Conservation (phyloP, 1,284 basidiomycete species). For the Kwoniella shivajii region DNA sequence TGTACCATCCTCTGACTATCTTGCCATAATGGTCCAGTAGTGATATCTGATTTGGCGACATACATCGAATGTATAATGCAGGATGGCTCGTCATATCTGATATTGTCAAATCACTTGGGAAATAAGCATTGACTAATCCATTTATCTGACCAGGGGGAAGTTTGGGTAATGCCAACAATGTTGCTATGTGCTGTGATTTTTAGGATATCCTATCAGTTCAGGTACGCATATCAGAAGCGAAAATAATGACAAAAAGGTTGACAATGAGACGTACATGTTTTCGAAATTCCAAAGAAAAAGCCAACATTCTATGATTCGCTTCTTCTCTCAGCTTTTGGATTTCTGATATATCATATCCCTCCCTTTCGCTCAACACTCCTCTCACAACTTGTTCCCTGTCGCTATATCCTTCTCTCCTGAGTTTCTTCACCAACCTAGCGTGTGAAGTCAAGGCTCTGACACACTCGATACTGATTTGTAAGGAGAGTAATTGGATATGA, state of each 20-base stretch:
- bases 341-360: slow-evolving; percentile 3
- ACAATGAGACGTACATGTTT: slow-evolving; percentile 25
- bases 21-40: slow-evolving; percentile 11
- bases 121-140: slow-evolving; percentile 31
- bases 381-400: slow-evolving; percentile 1
- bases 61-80: slow-evolving; percentile 25
- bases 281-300: slow-evolving; percentile 23
- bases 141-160: slow-evolving; percentile 1
- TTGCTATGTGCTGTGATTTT: slow-evolving; percentile 19
- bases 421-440: slow-evolving; percentile 1
- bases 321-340: slow-evolving; percentile 10
- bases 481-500: slow-evolving; percentile 31
- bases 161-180: slow-evolving; percentile 11
- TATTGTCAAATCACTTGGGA: slow-evolving; percentile 10
- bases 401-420: slow-evolving; percentile 3
- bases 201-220: neutral
- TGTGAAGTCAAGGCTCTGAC: slow-evolving; percentile 15
- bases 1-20: slow-evolving; percentile 15
- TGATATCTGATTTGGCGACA: slow-evolving; percentile 8
- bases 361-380: slow-evolving; percentile 19
- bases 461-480: slow-evolving; percentile 22
- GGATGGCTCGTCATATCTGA: neutral
- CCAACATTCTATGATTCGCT: slow-evolving; percentile 22
- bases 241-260: neutral
- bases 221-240: too few relatives aligned